Conservation (phyloP, 352 stramenopile species). For the Pythium vanterpoolii region DNA sequence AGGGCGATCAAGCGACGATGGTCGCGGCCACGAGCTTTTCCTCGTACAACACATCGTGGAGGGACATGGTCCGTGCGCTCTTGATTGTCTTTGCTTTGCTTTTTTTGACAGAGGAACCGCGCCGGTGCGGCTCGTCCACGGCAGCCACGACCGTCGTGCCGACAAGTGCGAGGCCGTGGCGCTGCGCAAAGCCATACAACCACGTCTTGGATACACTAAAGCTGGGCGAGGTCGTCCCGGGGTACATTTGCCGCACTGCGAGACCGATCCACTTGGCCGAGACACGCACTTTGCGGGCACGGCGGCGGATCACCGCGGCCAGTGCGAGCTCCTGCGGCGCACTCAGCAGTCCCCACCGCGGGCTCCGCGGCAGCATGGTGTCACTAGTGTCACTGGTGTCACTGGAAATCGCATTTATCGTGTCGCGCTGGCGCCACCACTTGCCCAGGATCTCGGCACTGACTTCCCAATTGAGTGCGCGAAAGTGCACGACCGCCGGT, state of each 20-base stretch:
- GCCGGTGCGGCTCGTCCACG: background rate
- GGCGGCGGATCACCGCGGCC: conserved; percentile 18
- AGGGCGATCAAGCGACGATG: conserved; percentile 7
- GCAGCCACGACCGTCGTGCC: conserved; percentile 8
- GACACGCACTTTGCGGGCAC: conserved; percentile 25
- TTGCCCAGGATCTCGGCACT: conserved; percentile 20
- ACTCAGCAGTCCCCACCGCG: conserved; percentile 10
- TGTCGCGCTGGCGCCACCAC: conserved; percentile 25
- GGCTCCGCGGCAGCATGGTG: background rate
- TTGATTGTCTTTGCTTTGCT: conserved; percentile 6
- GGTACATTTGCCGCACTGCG: conserved; percentile 28
- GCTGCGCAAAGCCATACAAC: conserved; percentile 20
- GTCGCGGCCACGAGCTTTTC: conserved; percentile 16
- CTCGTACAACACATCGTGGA: conserved; percentile 19
- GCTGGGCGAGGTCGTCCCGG: conserved; percentile 5
- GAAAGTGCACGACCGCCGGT: conserved; percentile 20
- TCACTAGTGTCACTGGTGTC: background rate
- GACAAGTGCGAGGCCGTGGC: conserved; percentile 21
- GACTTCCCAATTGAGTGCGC: conserved; percentile 26
- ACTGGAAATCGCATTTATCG: conserved; percentile 10
- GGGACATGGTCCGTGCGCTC: conserved; percentile 10
- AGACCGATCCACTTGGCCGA: conserved; percentile 28
- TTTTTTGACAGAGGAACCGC: background rate
- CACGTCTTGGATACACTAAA: conserved; percentile 25
- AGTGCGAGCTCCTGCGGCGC: conserved; percentile 16